A percentile compares a stretch with the other conserved stretches of the same genome.
phyloP scores from a whole-genome alignment of 2,329 filamentous ascomycete species.

The Fusarium tupiense region DNA sequence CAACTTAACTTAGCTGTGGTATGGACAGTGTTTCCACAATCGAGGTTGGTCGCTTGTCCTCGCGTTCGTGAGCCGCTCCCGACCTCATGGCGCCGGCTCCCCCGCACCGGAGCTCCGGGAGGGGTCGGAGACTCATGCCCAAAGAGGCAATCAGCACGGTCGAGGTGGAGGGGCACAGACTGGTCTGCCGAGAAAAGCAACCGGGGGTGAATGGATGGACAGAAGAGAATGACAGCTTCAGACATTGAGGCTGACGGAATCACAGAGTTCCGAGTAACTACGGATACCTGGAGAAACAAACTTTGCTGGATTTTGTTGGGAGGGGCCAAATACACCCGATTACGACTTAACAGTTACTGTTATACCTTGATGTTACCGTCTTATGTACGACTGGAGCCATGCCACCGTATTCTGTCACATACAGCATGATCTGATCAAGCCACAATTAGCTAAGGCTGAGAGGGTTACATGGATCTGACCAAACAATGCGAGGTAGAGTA shows the following conservation, averaged over 20 bases:
- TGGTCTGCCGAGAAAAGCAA: background rate
- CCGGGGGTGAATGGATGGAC: background rate
- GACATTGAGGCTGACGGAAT: conserved; percentile 15
- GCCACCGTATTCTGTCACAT: background rate
- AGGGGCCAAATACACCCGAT: background rate
- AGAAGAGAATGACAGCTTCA: conserved; percentile 3
- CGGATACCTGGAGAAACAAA: background rate
- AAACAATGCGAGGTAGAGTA: background rate
- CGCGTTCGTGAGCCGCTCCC: conserved; percentile 17
- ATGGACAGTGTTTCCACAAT: background rate
- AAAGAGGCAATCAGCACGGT: conserved; percentile 23
- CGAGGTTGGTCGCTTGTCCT: background rate
- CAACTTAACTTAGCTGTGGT: background rate
- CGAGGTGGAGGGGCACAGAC: conserved; percentile 8
- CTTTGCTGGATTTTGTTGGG: background rate
- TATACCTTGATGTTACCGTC: conserved; percentile 14
- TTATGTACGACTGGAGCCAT: background rate
- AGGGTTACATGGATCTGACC: background rate
- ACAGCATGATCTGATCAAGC: conserved; percentile 16
- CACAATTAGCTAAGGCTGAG: background rate
- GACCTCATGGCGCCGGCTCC: conserved; percentile 12
- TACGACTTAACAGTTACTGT: background rate
- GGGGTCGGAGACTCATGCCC: conserved; percentile 15
- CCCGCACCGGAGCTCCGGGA: conserved; percentile 18
- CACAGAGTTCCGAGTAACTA: conserved; percentile 3